Evolutionary conservation across 179 eudicot genomes (phyloP).

Genomic region (Vitellaria paradoxa): DNA sequence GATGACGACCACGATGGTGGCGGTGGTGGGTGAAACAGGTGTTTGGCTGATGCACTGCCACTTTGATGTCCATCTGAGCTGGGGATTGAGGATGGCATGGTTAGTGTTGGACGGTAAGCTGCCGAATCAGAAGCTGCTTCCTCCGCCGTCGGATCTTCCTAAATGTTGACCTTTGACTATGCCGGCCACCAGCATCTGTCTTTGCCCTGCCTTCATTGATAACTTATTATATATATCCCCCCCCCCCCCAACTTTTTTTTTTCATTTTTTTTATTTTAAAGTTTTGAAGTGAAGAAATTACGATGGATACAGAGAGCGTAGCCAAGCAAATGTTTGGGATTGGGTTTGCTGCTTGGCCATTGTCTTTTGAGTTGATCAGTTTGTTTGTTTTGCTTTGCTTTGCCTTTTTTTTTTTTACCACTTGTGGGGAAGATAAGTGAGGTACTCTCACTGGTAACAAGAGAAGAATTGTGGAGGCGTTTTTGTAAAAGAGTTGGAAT

Average conservation of each 20-base stretch:
- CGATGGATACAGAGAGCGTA: neutral
- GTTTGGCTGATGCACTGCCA: constrained; percentile 84
- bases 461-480: neutral
- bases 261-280: neutral
- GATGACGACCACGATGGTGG: no score
- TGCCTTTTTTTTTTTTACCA: neutral
- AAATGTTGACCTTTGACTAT: constrained; percentile 34
- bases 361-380: neutral
- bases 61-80: constrained; percentile 63
- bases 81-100: constrained; percentile 81
- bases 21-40: constrained; percentile 22
- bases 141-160: constrained; percentile 65
- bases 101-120: constrained; percentile 51
- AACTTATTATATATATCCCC: neutral
- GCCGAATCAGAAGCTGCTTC: constrained; percentile 58
- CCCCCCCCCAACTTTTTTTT: neutral
- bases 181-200: neutral
- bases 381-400: constrained; percentile 10
- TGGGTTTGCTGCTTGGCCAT: neutral
- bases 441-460: neutral
- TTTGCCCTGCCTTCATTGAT: neutral
- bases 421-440: no score
- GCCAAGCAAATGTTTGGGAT: constrained; percentile 1
- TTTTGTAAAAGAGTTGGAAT: neutral
- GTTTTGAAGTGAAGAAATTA: neutral